Conservation (phyloP, 352 stramenopile genomes). For the Phytophthora podocarpi region DNA sequence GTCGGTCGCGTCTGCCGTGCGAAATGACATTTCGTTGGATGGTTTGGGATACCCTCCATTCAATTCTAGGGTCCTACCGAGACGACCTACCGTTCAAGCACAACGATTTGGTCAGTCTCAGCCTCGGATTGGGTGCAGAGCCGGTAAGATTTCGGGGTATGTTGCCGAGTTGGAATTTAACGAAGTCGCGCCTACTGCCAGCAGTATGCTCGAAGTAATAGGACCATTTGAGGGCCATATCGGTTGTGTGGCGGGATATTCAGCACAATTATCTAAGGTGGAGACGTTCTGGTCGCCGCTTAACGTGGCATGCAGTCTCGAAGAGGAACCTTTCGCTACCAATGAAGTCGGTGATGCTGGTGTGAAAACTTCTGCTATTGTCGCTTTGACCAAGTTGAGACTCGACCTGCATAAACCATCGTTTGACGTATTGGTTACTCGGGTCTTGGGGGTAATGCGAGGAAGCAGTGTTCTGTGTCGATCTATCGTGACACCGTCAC, state of each 20-base stretch:
- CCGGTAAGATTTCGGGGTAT: slow-evolving; percentile 55
- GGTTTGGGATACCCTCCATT: slow-evolving; percentile 80
- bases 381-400: slow-evolving; percentile 38
- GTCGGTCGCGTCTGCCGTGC: slow-evolving; percentile 44
- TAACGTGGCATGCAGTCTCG: slow-evolving; percentile 46
- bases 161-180: slow-evolving; percentile 36
- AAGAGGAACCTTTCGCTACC: slow-evolving; percentile 26
- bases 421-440: slow-evolving; percentile 30
- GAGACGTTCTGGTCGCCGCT: slow-evolving; percentile 60
- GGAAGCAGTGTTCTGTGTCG: slow-evolving; percentile 15
- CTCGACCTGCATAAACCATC: slow-evolving; percentile 34
- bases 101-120: slow-evolving; percentile 52
- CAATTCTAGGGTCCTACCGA: slow-evolving; percentile 68
- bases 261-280: slow-evolving; percentile 16
- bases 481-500: slow-evolving; percentile 6
- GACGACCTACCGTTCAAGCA: slow-evolving; percentile 46
- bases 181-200: not conserved
- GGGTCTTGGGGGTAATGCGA: slow-evolving; percentile 10
- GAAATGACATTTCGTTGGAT: slow-evolving; percentile 67
- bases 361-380: slow-evolving; percentile 12
- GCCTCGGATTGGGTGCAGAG: slow-evolving; percentile 46
- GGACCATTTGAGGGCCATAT: slow-evolving; percentile 47
- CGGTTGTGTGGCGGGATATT: slow-evolving; percentile 14
- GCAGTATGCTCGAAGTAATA: not conserved
- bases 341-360: not conserved